Evolutionary conservation across 139 green algal genomes (phyloP), one percentile per base, ranked within the genome.

Genomic region (Picochlorum sp.): DNA sequence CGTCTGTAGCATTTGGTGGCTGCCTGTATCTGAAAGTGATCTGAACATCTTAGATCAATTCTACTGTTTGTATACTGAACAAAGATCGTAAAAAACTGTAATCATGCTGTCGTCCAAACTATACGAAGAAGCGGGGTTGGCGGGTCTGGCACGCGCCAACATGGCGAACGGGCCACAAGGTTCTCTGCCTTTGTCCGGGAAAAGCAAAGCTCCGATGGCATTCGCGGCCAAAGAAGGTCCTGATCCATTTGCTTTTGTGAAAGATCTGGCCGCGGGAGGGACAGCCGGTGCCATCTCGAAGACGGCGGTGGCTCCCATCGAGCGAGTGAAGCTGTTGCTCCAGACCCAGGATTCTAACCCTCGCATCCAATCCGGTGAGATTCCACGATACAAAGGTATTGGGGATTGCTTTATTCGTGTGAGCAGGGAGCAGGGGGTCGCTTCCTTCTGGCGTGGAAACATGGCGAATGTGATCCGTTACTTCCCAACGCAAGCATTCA

Each of bases 401-500:
- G 72, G 83, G 56, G 91, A 99, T 70, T 98, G 91, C 89, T 96
- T 98, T 72, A 64, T 57, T 22, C 86, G 89, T 43, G 86, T 94
- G 44, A 56, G 80, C 29, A 55, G 63, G 3, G 93, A 99, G 64
- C 55, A 61, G 74, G 91, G 93, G 55, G 59, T 97, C 16, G 71
- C 50, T n/a, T 88, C 87, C 31, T 90, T 97, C 73, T 99, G 91
- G 89, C 77, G 93, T 40, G 93, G 93, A 28, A 99, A 99, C 87
- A 76, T 84, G 57, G 90, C 90, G 59, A 97, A 97, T 65, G 86
- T 98, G 18, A 79, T 98, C 36, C 78, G 89, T 14, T 95, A 96
- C 81, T 94, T 94, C 87, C 90, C 76, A 41, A 90, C 82, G 25
- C 79, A 91, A 74, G 91, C 93, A 20, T 93, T 98, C 69, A 99